A percentile compares a stretch with the other conserved stretches of the same genome.
These are phyloP conservation scores for Ganoderma multipileum DNA, from an alignment of 1,284 basidiomycete species.

Conservation along the genomic window DNA sequence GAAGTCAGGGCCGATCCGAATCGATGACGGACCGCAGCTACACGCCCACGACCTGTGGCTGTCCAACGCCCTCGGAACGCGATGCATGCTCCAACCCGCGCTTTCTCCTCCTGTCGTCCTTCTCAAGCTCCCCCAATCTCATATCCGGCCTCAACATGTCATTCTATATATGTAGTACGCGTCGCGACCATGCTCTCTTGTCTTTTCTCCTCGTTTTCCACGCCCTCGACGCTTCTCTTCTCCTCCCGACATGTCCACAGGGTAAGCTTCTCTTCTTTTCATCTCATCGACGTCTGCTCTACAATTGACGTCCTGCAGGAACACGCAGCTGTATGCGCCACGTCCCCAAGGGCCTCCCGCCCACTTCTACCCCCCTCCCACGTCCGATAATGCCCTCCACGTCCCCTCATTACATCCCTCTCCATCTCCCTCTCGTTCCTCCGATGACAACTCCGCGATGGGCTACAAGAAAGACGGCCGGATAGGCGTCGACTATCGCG, in stretches of 20 bases:
- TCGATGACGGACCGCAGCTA: background rate
- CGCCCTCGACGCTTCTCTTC: background rate
- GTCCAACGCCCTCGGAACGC: background rate
- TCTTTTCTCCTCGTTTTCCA: background rate
- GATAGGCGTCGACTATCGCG: slow-evolving; percentile 31
- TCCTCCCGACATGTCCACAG: background rate
- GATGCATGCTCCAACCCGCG: background rate
- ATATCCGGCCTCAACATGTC: background rate
- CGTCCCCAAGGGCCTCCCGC: background rate
- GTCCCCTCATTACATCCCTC: slow-evolving; percentile 2
- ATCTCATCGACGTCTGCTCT: background rate
- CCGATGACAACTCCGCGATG: background rate
- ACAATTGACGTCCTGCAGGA: background rate
- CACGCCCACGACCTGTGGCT: background rate
- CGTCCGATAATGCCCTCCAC: slow-evolving; percentile 1
- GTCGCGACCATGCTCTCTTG: background rate
- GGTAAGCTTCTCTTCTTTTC: background rate
- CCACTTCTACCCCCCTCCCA: background rate
- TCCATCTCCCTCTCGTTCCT: background rate
- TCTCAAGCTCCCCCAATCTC: background rate
- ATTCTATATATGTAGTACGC: background rate
- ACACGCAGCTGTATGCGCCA: slow-evolving; percentile 4
- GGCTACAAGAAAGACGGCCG: slow-evolving; percentile 9
- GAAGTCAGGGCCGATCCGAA: background rate
- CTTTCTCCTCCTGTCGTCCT: background rate